Evolutionary conservation across 176 grass and related monocot species (phyloP).

Genomic region (Tillandsia fasciculata): DNA sequence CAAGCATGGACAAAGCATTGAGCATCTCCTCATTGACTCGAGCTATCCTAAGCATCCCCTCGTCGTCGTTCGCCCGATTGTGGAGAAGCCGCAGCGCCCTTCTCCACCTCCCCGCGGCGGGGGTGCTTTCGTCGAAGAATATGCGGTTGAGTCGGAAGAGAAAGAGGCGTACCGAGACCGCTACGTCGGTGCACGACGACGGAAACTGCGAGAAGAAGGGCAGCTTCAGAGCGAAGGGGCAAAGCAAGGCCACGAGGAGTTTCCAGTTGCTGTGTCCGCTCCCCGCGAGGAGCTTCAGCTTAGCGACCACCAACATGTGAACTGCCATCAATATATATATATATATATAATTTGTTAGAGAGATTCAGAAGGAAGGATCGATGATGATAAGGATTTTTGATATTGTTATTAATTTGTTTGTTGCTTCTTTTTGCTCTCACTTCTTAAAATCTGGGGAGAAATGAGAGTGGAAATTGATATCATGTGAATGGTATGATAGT

Average conservation of each 20-base stretch:
- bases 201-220: slow-evolving; percentile 6
- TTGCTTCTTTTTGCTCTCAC: too few species aligned
- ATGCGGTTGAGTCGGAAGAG: slow-evolving; percentile 11
- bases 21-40: slow-evolving; percentile 1
- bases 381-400: neutral
- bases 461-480: neutral
- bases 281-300: slow-evolving; percentile 10
- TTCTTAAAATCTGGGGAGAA: too few species aligned
- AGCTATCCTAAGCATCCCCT: neutral
- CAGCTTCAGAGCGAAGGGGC: slow-evolving; percentile 19
- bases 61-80: neutral
- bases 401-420: too few species aligned
- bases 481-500: neutral
- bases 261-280: slow-evolving; percentile 17
- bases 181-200: slow-evolving; percentile 2
- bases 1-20: slow-evolving; percentile 10
- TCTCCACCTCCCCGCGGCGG: slow-evolving; percentile 6
- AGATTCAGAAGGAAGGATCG: slow-evolving; percentile 11
- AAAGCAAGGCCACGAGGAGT: slow-evolving; percentile 3
- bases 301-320: slow-evolving; percentile 4
- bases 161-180: slow-evolving; percentile 12
- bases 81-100: slow-evolving; percentile 11
- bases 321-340: slow-evolving; percentile 2
- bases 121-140: neutral
- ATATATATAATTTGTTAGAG: neutral